Evolutionary conservation across 2,329 filamentous ascomycete species (phyloP).

Genomic region (Lasiodiplodia citricola): DNA sequence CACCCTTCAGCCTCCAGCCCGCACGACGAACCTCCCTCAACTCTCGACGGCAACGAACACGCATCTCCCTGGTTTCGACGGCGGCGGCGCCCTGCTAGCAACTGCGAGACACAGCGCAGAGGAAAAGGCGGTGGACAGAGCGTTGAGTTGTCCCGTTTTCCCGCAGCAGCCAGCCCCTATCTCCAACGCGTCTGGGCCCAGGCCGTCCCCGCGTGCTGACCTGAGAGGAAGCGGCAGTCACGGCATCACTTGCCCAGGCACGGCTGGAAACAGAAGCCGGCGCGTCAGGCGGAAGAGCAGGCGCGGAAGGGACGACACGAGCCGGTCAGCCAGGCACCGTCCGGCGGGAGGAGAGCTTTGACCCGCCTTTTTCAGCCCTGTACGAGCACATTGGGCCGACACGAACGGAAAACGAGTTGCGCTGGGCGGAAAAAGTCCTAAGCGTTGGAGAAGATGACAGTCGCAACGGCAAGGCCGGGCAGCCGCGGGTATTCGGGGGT

Average conservation of each 20-base stretch:
- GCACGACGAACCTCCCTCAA: neutral
- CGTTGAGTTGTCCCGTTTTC: neutral
- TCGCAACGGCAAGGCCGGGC: constrained; percentile 2
- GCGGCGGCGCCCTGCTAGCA: neutral
- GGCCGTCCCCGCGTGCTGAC: neutral
- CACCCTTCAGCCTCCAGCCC: neutral
- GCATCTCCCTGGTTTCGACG: neutral
- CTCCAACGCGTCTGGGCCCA: constrained; percentile 8
- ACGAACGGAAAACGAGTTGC: constrained; percentile 14
- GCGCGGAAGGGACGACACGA: constrained; percentile 9
- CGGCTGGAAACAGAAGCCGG: neutral
- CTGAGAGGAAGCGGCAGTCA: constrained; percentile 6
- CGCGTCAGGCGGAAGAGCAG: neutral
- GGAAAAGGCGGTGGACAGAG: constrained; percentile 12
- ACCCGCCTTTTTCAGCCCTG: constrained; percentile 10
- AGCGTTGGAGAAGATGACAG: neutral
- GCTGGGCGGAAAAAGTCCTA: neutral
- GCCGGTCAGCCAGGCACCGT: constrained; percentile 4
- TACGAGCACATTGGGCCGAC: neutral
- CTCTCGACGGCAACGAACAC: neutral
- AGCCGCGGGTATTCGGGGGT: constrained; percentile 10
- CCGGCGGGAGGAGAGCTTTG: constrained; percentile 1
- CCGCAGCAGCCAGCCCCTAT: constrained; percentile 1
- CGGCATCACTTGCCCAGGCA: constrained; percentile 6
- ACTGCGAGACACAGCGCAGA: neutral